Percentiles rank a stretch among this genome's conserved stretches.
phyloP scores from a whole-genome alignment of 345 rosid species.

The Gossypium anomalum region DNA sequence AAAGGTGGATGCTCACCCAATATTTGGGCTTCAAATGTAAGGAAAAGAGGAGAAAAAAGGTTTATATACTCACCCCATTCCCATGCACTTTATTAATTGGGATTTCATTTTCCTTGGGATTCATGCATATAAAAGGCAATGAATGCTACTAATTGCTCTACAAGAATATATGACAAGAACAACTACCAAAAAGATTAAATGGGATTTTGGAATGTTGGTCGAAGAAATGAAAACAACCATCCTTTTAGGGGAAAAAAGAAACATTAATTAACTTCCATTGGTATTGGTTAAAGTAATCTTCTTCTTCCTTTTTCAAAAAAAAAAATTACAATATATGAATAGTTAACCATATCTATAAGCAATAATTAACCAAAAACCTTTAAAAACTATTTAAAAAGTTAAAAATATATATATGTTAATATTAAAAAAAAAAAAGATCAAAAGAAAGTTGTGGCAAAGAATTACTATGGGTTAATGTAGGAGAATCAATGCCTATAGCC shows the following conservation, averaged over 20 bases:
- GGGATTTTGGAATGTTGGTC: not conserved
- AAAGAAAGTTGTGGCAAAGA: not conserved
- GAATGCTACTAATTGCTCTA: not conserved
- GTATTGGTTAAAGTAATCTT: not conserved
- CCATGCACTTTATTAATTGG: not conserved
- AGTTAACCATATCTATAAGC: not conserved
- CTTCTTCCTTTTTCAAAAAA: too few relatives aligned
- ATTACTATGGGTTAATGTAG: not conserved
- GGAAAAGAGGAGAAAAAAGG: not conserved
- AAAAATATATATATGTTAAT: not conserved
- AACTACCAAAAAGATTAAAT: slow-evolving; percentile 5
- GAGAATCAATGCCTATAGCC: slow-evolving; percentile 6
- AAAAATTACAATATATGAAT: not conserved
- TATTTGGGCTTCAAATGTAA: not conserved
- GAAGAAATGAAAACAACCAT: not conserved
- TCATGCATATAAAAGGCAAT: slow-evolving; percentile 3
- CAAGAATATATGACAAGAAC: not conserved
- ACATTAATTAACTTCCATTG: not conserved
- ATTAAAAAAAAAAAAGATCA: too few relatives aligned
- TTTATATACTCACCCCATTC: not conserved
- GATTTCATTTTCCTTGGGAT: slow-evolving; percentile 6
- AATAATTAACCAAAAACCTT: not conserved
- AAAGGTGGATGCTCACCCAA: not conserved
- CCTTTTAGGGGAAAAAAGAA: not conserved
- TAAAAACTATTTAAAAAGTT: not conserved